phyloP scores from a whole-genome alignment of 257 asterid genomes.

The Nemophila menziesii region DNA sequence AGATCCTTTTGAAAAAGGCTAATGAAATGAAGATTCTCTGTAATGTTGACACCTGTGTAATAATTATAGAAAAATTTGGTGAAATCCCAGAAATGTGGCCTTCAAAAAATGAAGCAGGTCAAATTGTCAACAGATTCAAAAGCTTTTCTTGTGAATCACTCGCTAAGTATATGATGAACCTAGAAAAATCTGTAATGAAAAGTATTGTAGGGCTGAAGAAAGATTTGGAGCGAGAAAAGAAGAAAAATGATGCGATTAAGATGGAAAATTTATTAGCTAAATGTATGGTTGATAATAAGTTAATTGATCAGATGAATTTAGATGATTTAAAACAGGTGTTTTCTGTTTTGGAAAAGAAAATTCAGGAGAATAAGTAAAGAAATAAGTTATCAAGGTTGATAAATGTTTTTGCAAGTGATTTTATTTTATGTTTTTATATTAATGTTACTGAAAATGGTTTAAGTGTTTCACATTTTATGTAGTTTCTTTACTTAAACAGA shows the following conservation, averaged over 20 bases:
- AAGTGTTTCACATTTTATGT: too few species aligned
- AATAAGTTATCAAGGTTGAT: too few species aligned
- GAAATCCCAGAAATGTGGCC: constrained; percentile 33
- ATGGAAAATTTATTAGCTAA: too few species aligned
- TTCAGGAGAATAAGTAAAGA: too few species aligned
- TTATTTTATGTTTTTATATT: too few species aligned
- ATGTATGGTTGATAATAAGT: too few species aligned
- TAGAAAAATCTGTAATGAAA: constrained; percentile 26
- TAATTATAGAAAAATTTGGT: constrained; percentile 26
- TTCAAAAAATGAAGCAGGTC: constrained; percentile 20
- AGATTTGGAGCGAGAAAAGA: constrained; percentile 27
- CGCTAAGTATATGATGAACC: background rate
- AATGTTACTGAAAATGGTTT: too few species aligned
- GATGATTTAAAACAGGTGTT: too few species aligned
- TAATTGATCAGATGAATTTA: too few species aligned
- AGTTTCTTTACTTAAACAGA: too few species aligned
- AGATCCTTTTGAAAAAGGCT: constrained; percentile 33
- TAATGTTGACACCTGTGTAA: constrained; percentile 31
- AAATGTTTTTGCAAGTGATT: too few species aligned
- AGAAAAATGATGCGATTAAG: background rate
- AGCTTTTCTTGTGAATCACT: constrained; percentile 21
- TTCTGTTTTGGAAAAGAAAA: too few species aligned
- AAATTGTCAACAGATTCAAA: constrained; percentile 23
- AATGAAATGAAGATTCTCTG: constrained; percentile 33
- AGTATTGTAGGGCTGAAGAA: constrained; percentile 29